Base-by-base conservation (phyloP, 495 filamentous ascomycete genomes). In the Acidiella bohemica region DNA sequence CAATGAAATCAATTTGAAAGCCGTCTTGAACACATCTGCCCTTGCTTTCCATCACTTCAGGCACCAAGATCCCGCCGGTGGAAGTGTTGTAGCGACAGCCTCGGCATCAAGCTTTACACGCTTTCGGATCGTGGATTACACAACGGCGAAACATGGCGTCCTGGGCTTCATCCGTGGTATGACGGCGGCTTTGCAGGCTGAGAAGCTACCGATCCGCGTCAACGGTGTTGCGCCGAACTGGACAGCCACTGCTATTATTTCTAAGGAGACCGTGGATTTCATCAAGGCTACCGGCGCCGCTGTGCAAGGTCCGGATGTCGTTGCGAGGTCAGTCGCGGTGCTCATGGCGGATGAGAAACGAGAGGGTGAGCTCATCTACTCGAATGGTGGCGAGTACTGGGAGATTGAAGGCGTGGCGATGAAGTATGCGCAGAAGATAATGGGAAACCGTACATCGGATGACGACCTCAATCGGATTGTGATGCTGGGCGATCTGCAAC, bases 1-100 rank as follows among this genome's bases (percentile, higher is more conserved):
- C 23, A 32, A 53, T 22, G 57, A 60, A 41, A 49, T 58, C 33
- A 49, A 60, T 35, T 36, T 58, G 5, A 54, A 51, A 35, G 54
- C 49, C 11, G 49, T 58, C 19, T 42, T 60, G 13, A 51, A 50
- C 23, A 56, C 53, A 10, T 36, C 37, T 24, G 58, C 56, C 44
- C 47, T 57, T 13, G 57, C 49, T 4, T 18, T 52, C 35, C 52
- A 58, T 38, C 54, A 60, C 32, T 45, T 60, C 23, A 31, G 53
- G 7, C 42, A 43, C 18, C 45, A 48, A 21, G 19, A 30, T 2
- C 45, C 39, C 3, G n/a, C 33, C 1, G 34, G 41, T 46, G 36
- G 54, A 5, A 51, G 47, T 16, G 50, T 59, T 26, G 56, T 57
- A 11, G 19, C 51, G 25, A 57, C 56, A 13, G 56, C 41, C 0